phyloP scores from a whole-genome alignment of 768 basidiomycete genomes.

The Pisolithus albus region DNA sequence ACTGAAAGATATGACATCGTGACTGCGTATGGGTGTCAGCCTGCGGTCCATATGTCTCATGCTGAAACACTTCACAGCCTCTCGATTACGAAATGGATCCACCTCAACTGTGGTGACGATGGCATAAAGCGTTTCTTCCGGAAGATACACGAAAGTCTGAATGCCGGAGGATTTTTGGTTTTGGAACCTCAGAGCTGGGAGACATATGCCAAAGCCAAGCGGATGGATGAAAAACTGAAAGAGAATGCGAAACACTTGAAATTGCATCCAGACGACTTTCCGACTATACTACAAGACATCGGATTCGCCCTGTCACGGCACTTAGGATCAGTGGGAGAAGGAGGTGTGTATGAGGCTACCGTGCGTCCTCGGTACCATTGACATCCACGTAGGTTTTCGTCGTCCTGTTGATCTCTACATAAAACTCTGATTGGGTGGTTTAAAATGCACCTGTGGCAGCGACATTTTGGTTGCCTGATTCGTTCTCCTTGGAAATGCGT shows the following conservation, averaged over 20 bases:
- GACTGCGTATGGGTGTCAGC: slow-evolving; percentile 51
- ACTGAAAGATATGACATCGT: slow-evolving; percentile 66
- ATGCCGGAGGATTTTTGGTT: slow-evolving; percentile 60
- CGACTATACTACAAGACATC: slow-evolving; percentile 42
- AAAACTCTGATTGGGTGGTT: background rate
- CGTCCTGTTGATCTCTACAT: background rate
- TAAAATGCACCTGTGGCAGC: background rate
- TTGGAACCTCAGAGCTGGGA: slow-evolving; percentile 86
- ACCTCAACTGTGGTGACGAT: slow-evolving; percentile 72
- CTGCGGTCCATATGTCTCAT: background rate
- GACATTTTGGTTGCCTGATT: too few species aligned
- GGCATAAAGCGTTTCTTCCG: slow-evolving; percentile 65
- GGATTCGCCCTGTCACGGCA: slow-evolving; percentile 52
- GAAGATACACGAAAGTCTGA: slow-evolving; percentile 50
- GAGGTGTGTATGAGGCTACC: slow-evolving; percentile 38
- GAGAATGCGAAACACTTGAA: slow-evolving; percentile 51
- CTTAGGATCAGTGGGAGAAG: slow-evolving; percentile 54
- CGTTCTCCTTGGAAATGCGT: too few species aligned
- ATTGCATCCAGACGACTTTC: slow-evolving; percentile 62
- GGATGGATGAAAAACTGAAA: slow-evolving; percentile 57
- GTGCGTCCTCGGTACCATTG: background rate
- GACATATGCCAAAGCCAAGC: slow-evolving; percentile 70
- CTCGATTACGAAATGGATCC: slow-evolving; percentile 90
- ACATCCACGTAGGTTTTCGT: slow-evolving; percentile 43
- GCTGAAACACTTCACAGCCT: slow-evolving; percentile 40